phyloP scores from a whole-genome alignment of 2,329 filamentous ascomycete species.

The Penicillium sp. region DNA sequence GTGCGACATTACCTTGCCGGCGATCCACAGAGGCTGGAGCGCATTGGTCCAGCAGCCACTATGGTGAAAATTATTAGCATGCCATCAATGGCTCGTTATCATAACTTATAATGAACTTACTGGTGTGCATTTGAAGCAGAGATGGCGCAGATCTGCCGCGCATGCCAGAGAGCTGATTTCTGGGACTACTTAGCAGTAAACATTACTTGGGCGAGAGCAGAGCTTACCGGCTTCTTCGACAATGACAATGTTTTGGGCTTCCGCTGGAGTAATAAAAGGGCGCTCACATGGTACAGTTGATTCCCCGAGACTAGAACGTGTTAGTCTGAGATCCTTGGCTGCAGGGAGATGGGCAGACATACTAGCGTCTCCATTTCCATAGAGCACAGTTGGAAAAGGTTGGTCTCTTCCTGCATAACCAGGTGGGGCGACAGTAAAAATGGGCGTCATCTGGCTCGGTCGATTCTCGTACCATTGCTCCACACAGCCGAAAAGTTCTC shows the following conservation, averaged over 20 bases:
- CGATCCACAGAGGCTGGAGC: conserved; percentile 50
- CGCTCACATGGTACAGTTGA: conserved; percentile 34
- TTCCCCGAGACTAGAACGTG: conserved; percentile 30
- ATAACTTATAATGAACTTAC: conserved; percentile 10
- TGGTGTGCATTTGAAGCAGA: conserved; percentile 47
- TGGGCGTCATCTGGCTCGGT: conserved; percentile 29
- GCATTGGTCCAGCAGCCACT: conserved; percentile 47
- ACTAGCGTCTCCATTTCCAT: conserved; percentile 30
- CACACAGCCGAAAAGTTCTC: conserved; percentile 40
- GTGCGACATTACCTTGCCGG: conserved; percentile 49
- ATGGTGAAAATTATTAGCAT: background rate
- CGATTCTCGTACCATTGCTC: conserved; percentile 43
- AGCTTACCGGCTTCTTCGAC: conserved; percentile 24
- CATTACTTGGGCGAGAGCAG: background rate
- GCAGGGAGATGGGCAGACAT: conserved; percentile 1
- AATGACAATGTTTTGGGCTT: conserved; percentile 28
- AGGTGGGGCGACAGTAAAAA: conserved; percentile 22
- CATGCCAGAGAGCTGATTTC: conserved; percentile 49
- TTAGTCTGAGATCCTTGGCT: background rate
- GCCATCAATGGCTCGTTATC: background rate
- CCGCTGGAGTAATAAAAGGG: conserved; percentile 31
- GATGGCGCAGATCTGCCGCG: conserved; percentile 48
- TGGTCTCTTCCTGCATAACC: conserved; percentile 9
- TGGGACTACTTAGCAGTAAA: conserved; percentile 5
- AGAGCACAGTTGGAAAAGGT: conserved; percentile 28